These are phyloP conservation scores for Glonium stellatum DNA, from an alignment of 495 filamentous ascomycete species.

Conservation along the genomic window DNA sequence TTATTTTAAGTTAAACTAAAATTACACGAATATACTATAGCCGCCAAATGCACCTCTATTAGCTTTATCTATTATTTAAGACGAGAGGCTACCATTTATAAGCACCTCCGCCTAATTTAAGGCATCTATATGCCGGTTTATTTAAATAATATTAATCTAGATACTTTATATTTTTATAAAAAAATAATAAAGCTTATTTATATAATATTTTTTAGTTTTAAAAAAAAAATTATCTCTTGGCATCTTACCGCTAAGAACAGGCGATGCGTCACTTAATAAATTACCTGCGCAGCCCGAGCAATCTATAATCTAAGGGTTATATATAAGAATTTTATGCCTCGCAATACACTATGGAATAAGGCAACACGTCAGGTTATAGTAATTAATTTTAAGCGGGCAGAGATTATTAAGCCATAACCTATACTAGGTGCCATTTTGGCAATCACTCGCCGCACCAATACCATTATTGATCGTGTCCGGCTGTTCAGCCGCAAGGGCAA, in stretches of 20 bases:
- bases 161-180: too few relatives aligned
- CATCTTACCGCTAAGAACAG: not conserved
- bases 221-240: not conserved
- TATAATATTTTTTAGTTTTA: too few relatives aligned
- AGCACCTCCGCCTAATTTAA: constrained; percentile 33
- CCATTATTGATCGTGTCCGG: too few relatives aligned
- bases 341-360: constrained; percentile 24
- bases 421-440: constrained; percentile 17
- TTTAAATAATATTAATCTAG: too few relatives aligned
- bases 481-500: too few relatives aligned
- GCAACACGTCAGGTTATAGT: constrained; percentile 19
- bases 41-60: constrained; percentile 39
- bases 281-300: not conserved
- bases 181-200: too few relatives aligned
- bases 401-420: constrained; percentile 11
- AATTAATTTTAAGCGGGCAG: constrained; percentile 29
- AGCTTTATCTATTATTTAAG: constrained; percentile 27
- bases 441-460: too few relatives aligned
- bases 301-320: constrained; percentile 8
- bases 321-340: constrained; percentile 20
- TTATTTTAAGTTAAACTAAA: constrained; percentile 35
- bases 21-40: constrained; percentile 45
- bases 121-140: too few relatives aligned
- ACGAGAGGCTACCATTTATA: constrained; percentile 37
- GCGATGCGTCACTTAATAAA: not conserved